These are phyloP conservation scores for Eragrostis nindensis DNA, from an alignment of 176 grass and related monocot genomes.

Conservation along the genomic window DNA sequence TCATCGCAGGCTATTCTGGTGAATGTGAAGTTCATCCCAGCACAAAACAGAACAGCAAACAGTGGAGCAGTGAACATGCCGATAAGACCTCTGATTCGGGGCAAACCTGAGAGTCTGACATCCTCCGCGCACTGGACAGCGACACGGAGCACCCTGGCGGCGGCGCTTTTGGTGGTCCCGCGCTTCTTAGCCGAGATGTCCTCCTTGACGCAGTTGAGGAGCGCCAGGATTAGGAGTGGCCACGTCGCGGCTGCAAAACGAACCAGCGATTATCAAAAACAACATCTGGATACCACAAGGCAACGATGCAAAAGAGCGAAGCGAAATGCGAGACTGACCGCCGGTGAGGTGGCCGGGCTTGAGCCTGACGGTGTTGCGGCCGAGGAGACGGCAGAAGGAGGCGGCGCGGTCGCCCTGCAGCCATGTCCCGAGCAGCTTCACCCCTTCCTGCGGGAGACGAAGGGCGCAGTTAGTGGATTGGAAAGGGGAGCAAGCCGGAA, in stretches of 20 bases:
- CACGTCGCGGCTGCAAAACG: slow-evolving; percentile 68
- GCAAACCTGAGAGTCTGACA: slow-evolving; percentile 58
- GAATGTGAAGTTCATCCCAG: background rate
- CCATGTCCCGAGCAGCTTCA: slow-evolving; percentile 74
- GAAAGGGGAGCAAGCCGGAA: background rate
- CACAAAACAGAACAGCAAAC: background rate
- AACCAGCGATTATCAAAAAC: background rate
- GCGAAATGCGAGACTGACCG: slow-evolving; percentile 36
- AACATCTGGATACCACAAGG: slow-evolving; percentile 15
- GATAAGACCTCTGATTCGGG: background rate
- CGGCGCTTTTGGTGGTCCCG: slow-evolving; percentile 46
- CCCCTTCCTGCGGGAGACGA: slow-evolving; percentile 60
- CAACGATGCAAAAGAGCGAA: background rate
- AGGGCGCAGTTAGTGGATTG: background rate
- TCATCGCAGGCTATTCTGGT: background rate
- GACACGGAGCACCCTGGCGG: slow-evolving; percentile 66
- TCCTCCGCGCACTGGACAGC: slow-evolving; percentile 71
- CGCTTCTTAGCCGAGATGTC: slow-evolving; percentile 77
- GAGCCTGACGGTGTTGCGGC: slow-evolving; percentile 55
- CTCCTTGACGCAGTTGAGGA: slow-evolving; percentile 52
- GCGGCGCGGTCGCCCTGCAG: slow-evolving; percentile 62
- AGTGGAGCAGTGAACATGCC: background rate
- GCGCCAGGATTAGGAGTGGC: slow-evolving; percentile 60
- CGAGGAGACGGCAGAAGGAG: slow-evolving; percentile 68
- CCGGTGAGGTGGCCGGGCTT: slow-evolving; percentile 51